Conservation (phyloP, 2,329 filamentous ascomycete species). For the Fusarium duplospermum region DNA sequence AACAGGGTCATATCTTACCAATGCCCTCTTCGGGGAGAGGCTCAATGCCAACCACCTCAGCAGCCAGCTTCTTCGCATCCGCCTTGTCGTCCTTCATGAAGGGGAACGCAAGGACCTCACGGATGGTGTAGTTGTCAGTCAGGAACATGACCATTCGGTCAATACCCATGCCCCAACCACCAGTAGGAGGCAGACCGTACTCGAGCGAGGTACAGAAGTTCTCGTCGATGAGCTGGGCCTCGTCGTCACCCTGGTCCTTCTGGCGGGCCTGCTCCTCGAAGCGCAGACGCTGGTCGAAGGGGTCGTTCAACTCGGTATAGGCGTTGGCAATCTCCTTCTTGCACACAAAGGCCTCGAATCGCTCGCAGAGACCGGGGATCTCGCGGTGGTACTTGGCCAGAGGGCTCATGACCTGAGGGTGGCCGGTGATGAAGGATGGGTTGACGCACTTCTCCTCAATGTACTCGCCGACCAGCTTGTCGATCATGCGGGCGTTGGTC, state of each 20-base stretch:
- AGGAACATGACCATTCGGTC: slow-evolving; percentile 96
- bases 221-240: slow-evolving; percentile 96
- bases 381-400: slow-evolving; percentile 94
- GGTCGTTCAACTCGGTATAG: slow-evolving; percentile 94
- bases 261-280: slow-evolving; percentile 92
- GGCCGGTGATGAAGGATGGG: slow-evolving; percentile 76
- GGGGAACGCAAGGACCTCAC: slow-evolving; percentile 95
- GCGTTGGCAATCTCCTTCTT: slow-evolving; percentile 90
- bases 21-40: slow-evolving; percentile 44
- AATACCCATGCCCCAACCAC: slow-evolving; percentile 96
- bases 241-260: slow-evolving; percentile 96
- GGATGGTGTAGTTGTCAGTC: slow-evolving; percentile 92
- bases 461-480: slow-evolving; percentile 93
- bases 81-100: slow-evolving; percentile 84
- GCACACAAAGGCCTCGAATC: slow-evolving; percentile 93
- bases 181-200: slow-evolving; percentile 91
- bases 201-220: slow-evolving; percentile 93
- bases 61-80: slow-evolving; percentile 65
- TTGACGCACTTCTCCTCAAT: slow-evolving; percentile 95
- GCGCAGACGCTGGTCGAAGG: slow-evolving; percentile 90
- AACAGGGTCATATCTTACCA: slow-evolving; percentile 30
- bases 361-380: slow-evolving; percentile 88
- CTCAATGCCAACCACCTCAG: slow-evolving; percentile 44
- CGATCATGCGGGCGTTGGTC: slow-evolving; percentile 95
- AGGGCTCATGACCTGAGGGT: slow-evolving; percentile 82